A percentile compares a stretch with the other conserved stretches of the same genome.
These are phyloP conservation scores for Tulasnella sp. DNA, from an alignment of 768 basidiomycete genomes.

Conservation along the genomic window DNA sequence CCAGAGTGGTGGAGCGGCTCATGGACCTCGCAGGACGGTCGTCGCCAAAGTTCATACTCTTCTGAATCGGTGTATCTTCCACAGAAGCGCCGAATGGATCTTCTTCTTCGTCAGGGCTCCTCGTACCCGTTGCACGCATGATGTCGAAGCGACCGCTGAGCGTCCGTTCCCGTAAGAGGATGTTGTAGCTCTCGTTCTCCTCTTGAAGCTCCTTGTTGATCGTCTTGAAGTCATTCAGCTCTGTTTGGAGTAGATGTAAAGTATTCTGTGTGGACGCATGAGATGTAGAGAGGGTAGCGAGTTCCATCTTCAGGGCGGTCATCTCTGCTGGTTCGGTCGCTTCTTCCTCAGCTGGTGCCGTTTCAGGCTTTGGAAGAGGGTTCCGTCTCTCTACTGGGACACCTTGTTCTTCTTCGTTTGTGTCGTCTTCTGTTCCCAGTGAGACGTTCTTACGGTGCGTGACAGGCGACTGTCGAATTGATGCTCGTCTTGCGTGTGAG, in stretches of 20 bases:
- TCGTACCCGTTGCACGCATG: constrained; percentile 43
- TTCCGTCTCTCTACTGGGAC: not conserved
- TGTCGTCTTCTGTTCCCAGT: not conserved
- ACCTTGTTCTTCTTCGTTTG: not conserved
- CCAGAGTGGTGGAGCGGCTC: constrained; percentile 7
- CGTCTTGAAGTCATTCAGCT: constrained; percentile 76
- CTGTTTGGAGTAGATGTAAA: constrained; percentile 69
- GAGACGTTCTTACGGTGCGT: too few relatives aligned
- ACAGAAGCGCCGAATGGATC: not conserved
- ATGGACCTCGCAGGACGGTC: constrained; percentile 1
- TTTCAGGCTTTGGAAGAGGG: not conserved
- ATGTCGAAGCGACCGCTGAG: constrained; percentile 79
- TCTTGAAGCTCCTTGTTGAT: constrained; percentile 84
- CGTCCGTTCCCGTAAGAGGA: constrained; percentile 82
- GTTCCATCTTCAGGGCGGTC: constrained; percentile 68
- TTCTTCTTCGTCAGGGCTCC: constrained; percentile 31
- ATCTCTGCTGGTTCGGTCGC: constrained; percentile 75
- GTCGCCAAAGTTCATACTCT: not conserved
- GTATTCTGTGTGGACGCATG: constrained; percentile 76
- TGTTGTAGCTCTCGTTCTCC: constrained; percentile 96
- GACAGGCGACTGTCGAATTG: constrained; percentile 17
- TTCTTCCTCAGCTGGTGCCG: constrained; percentile 31
- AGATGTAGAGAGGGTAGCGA: constrained; percentile 78
- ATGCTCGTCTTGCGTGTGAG: constrained; percentile 45
- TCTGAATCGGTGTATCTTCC: not conserved